Evolutionary conservation across 2,329 filamentous ascomycete species (phyloP).

Genomic region (Aspergillus fischeri): DNA sequence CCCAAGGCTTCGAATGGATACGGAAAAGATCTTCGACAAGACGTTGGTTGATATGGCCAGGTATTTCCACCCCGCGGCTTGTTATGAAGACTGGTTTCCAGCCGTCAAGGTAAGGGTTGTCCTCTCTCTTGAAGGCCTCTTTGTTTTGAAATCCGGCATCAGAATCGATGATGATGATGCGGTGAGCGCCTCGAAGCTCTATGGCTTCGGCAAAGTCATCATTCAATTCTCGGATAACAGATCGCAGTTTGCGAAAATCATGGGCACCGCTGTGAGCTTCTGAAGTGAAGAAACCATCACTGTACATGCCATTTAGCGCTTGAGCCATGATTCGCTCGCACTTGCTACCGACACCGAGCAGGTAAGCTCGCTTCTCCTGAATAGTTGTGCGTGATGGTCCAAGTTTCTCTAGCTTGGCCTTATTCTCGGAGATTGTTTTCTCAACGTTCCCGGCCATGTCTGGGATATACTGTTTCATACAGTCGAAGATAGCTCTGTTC

Average conservation of each 20-base stretch:
- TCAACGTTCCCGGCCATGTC: conserved; percentile 36
- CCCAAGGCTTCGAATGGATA: conserved; percentile 33
- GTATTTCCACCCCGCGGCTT: conserved; percentile 29
- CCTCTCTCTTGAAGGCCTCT: background rate
- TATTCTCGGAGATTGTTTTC: conserved; percentile 31
- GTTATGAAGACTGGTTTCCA: conserved; percentile 8
- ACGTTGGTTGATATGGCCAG: conserved; percentile 30
- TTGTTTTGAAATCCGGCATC: background rate
- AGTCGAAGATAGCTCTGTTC: conserved; percentile 29
- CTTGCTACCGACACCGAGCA: conserved; percentile 35
- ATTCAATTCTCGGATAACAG: conserved; percentile 26
- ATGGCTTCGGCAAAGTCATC: conserved; percentile 19
- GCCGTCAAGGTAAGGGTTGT: conserved; percentile 12
- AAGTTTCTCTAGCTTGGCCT: conserved; percentile 20
- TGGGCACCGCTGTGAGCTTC: conserved; percentile 14
- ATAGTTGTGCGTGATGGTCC: conserved; percentile 22
- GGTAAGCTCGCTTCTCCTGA: conserved; percentile 20
- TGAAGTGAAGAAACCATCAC: conserved; percentile 29
- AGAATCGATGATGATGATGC: background rate
- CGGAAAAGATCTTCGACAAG: conserved; percentile 32
- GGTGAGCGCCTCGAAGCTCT: background rate
- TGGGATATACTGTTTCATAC: conserved; percentile 33
- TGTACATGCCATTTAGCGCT: conserved; percentile 32
- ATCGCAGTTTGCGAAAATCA: conserved; percentile 29
- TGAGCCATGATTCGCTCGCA: conserved; percentile 35